Evolutionary conservation across 805 yeast genomes (phyloP).

Genomic region (Candida pini): DNA sequence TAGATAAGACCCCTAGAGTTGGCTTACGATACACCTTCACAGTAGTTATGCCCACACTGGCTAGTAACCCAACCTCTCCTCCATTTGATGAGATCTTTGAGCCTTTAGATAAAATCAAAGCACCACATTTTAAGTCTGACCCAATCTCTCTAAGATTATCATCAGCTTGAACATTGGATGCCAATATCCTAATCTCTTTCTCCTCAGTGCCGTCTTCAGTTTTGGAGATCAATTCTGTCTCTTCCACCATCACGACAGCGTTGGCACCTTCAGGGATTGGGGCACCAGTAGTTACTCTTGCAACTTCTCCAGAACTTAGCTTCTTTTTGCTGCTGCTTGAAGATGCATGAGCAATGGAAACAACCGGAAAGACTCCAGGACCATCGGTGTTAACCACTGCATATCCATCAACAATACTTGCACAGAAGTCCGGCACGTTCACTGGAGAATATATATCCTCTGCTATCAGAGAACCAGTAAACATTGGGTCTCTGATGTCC

Average conservation of each 20-base stretch:
- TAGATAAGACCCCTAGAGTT: constrained; percentile 40
- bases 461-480: constrained; percentile 36
- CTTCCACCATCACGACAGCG: constrained; percentile 52
- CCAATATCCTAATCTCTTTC: constrained; percentile 33
- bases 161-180: constrained; percentile 31
- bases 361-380: constrained; percentile 38
- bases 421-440: constrained; percentile 44
- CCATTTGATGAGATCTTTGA: constrained; percentile 35
- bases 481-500: constrained; percentile 21
- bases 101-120: constrained; percentile 32
- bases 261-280: constrained; percentile 50
- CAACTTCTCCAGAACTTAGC: constrained; percentile 29
- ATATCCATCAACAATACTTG: constrained; percentile 53
- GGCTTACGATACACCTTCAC: constrained; percentile 39
- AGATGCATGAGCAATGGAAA: constrained; percentile 37
- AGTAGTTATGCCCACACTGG: constrained; percentile 37
- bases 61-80: constrained; percentile 45
- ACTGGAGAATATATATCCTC: constrained; percentile 35
- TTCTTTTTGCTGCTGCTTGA: constrained; percentile 17
- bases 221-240: constrained; percentile 33
- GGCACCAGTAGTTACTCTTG: constrained; percentile 52
- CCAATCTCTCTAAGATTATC: constrained; percentile 46
- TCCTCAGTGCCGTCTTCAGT: constrained; percentile 39
- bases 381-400: constrained; percentile 43
- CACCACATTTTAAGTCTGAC: constrained; percentile 39